Base-by-base conservation (phyloP, 306 rosid species). In the Prunus mume region DNA sequence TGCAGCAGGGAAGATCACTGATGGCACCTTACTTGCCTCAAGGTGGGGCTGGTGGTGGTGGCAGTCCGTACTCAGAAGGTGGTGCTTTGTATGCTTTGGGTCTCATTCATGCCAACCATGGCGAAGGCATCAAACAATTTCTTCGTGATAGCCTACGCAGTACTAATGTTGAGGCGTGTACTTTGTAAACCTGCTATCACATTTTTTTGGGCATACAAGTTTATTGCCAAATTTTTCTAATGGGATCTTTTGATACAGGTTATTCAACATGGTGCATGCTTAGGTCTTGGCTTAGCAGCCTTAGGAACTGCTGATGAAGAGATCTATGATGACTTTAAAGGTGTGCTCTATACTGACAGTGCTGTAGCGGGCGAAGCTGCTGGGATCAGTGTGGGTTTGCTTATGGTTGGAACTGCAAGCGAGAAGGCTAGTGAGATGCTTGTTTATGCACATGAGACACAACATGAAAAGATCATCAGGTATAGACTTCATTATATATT, bases 21-120 rank as follows among this genome's bases (percentile, higher is more conserved):
- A 92, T 95, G 97, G 98, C 98, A 68, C 98, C 98, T 49, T 95
- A 90, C 89, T 84, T 95, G 84, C 98, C 96, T 78, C 98, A 90
- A 78, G 97, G 97, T 77, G 93, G 89, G 58, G 83, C 90, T 73
- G 97, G 93, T 64, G 98, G 96, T 58, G 97, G 98, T 66, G 96
- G 97, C 80, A 92, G 97, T 85, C 96, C 92, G 30, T 92, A 90
- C 88, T 95, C 98, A 0, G 96, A 90, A 86, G 98, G 98, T 30
- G 98, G 97, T 83, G 97, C 97, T 80, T 90, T 95, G 41, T 95
- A 95, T 87, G 98, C 98, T 58, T 85, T 90, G 78, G 97, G 98
- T 85, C 93, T 95, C 69, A 95, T 95, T 78, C 97, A 95, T 85
- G 98, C 98, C 71, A 95, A 95, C 86, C 98, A 95, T 61, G 98